These are phyloP conservation scores for Clitocybe nebularis DNA, from an alignment of 1,284 basidiomycete genomes.

Conservation along the genomic window DNA sequence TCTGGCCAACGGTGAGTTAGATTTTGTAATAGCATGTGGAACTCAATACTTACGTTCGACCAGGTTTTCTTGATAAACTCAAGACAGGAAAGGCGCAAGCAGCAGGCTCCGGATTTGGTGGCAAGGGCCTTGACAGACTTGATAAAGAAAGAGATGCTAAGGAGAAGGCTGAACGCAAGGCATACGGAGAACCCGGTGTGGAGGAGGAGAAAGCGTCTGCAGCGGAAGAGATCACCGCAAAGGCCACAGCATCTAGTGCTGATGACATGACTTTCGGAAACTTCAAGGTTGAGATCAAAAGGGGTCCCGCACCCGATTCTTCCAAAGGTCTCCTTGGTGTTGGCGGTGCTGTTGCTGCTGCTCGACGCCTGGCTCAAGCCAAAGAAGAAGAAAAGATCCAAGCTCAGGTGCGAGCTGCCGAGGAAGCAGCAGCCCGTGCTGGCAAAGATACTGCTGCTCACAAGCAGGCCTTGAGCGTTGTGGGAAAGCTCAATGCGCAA, in stretches of 20 bases:
- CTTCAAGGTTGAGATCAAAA: constrained; percentile 94
- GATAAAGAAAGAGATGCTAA: constrained; percentile 94
- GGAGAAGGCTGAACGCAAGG: constrained; percentile 88
- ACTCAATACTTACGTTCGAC: constrained; percentile 3
- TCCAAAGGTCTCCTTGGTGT: constrained; percentile 72
- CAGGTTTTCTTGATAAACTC: constrained; percentile 87
- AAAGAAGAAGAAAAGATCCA: constrained; percentile 81
- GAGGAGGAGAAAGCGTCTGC: constrained; percentile 60
- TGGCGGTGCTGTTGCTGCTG: constrained; percentile 64
- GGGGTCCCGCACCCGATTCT: constrained; percentile 92
- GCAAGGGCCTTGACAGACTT: constrained; percentile 94
- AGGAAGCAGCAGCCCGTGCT: constrained; percentile 78
- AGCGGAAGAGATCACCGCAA: constrained; percentile 40
- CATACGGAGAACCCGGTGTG: constrained; percentile 73
- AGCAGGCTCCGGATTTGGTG: constrained; percentile 92
- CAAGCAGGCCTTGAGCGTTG: constrained; percentile 82
- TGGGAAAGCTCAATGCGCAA: constrained; percentile 89
- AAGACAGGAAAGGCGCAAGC: constrained; percentile 91
- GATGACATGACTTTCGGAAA: constrained; percentile 90
- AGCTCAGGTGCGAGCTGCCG: constrained; percentile 69
- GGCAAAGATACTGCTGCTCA: constrained; percentile 81
- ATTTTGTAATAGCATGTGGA: background rate
- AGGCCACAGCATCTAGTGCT: constrained; percentile 37
- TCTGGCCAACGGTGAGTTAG: constrained; percentile 78
- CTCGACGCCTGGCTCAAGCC: constrained; percentile 67